Conservation (phyloP, 2,329 filamentous ascomycete species). For the Achaetomium macrosporum region DNA sequence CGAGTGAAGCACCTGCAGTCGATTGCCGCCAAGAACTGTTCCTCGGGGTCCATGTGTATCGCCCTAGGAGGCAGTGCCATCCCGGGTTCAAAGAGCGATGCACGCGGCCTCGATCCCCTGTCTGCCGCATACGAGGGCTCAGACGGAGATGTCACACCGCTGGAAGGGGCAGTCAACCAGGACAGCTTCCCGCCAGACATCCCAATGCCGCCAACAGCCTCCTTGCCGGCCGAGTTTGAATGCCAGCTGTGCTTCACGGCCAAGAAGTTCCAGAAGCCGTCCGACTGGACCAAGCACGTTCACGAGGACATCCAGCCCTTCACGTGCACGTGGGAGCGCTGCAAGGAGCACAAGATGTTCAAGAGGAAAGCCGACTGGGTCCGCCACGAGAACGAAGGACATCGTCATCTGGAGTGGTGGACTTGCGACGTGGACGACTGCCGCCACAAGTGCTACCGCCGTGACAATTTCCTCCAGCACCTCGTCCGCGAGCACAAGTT, state of each 20-base stretch:
- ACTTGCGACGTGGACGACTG: constrained; percentile 77
- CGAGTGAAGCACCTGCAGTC: constrained; percentile 64
- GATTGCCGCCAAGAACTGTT: constrained; percentile 50
- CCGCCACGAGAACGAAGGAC: constrained; percentile 85
- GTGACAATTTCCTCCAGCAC: constrained; percentile 91
- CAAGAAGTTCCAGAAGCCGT: constrained; percentile 84
- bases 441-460: constrained; percentile 74
- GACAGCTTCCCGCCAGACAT: constrained; percentile 77
- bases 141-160: constrained; percentile 60
- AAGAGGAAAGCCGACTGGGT: constrained; percentile 97
- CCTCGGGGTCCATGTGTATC: constrained; percentile 57
- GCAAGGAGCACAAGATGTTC: constrained; percentile 82
- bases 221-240: constrained; percentile 81
- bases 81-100: constrained; percentile 54
- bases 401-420: constrained; percentile 89
- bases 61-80: constrained; percentile 61
- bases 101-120: constrained; percentile 53
- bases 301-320: constrained; percentile 92
- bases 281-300: constrained; percentile 95
- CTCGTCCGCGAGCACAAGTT: constrained; percentile 88
- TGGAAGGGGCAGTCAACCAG: constrained; percentile 62
- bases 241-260: constrained; percentile 80
- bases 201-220: constrained; percentile 69
- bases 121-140: constrained; percentile 50
- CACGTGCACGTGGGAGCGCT: constrained; percentile 82